Percentiles rank a stretch among this genome's conserved stretches.
Evolutionary conservation across 1,284 basidiomycete species (phyloP).

Genomic region (Pseudozyma flocculosa): DNA sequence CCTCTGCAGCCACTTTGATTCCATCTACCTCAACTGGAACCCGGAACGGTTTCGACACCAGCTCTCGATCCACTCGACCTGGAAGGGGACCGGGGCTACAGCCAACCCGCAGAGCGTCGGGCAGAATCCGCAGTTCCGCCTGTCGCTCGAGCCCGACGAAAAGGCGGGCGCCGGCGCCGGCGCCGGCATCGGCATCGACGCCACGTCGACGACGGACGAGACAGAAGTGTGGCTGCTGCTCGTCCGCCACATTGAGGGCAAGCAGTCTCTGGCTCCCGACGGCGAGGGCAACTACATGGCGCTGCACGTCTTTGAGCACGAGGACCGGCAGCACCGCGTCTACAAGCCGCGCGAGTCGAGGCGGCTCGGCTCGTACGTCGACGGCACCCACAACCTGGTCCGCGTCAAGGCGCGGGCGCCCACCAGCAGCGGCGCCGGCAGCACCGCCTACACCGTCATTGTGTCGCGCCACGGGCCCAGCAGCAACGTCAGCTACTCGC

Average conservation of each 20-base stretch:
- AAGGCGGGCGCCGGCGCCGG: not conserved
- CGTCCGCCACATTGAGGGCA: conserved; percentile 71
- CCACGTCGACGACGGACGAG: no score
- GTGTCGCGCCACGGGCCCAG: conserved; percentile 45
- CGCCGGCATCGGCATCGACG: no score
- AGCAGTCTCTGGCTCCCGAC: conserved; percentile 28
- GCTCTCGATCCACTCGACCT: conserved; percentile 71
- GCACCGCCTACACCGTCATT: conserved; percentile 34
- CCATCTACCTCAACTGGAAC: conserved; percentile 86
- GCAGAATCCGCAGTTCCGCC: conserved; percentile 33
- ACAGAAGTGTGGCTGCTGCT: conserved; percentile 74
- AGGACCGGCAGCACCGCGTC: conserved; percentile 5
- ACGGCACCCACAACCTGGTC: conserved; percentile 74
- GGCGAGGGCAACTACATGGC: conserved; percentile 71
- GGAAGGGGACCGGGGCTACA: conserved; percentile 1
- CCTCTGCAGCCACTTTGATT: conserved; percentile 73
- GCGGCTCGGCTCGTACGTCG: conserved; percentile 68
- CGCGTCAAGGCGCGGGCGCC: conserved; percentile 13
- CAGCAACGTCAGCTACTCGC: conserved; percentile 62
- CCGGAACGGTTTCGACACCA: conserved; percentile 66
- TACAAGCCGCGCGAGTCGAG: conserved; percentile 2
- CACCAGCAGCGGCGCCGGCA: conserved; percentile 1
- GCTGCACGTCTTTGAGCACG: conserved; percentile 63
- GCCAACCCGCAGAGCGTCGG: conserved; percentile 2
- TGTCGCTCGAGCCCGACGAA: conserved; percentile 8